phyloP scores from a whole-genome alignment of 352 stramenopile species.

The Pythium periplocum region DNA sequence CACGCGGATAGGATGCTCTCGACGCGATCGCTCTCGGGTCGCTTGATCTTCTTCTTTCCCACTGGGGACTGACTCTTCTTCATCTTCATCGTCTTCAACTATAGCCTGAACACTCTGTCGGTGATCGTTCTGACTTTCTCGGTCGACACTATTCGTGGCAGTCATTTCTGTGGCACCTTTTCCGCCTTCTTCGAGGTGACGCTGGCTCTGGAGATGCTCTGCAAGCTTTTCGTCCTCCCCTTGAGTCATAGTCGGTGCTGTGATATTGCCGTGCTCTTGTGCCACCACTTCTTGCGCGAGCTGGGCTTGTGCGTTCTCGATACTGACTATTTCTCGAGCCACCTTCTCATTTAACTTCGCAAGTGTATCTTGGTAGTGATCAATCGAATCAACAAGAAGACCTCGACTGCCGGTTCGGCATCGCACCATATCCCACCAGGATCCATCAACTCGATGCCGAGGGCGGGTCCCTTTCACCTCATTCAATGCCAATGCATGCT shows the following conservation, averaged over 20 bases:
- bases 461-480: conserved; percentile 39
- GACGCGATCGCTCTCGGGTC: conserved; percentile 38
- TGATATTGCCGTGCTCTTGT: conserved; percentile 15
- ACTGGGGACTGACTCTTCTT: conserved; percentile 2
- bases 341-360: conserved; percentile 53
- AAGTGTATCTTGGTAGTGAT: conserved; percentile 52
- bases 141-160: too few relatives aligned
- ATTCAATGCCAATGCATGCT: conserved; percentile 44
- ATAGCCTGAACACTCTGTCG: too few relatives aligned
- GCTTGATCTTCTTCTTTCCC: conserved; percentile 44
- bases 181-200: too few relatives aligned
- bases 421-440: conserved; percentile 32
- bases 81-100: not conserved
- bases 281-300: conserved; percentile 39
- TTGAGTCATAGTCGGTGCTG: conserved; percentile 8
- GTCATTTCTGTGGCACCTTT: too few relatives aligned
- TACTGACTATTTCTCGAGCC: conserved; percentile 50
- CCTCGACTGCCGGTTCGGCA: conserved; percentile 36
- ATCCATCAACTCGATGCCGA: conserved; percentile 37
- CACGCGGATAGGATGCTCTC: conserved; percentile 46
- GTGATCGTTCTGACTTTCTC: too few relatives aligned
- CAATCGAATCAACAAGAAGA: conserved; percentile 48
- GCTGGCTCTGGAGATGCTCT: not conserved
- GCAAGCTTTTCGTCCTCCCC: conserved; percentile 10
- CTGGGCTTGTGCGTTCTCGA: conserved; percentile 48